Evolutionary conservation across 176 grass and related monocot species (phyloP).

Genomic region (Bothriochloa decipiens): DNA sequence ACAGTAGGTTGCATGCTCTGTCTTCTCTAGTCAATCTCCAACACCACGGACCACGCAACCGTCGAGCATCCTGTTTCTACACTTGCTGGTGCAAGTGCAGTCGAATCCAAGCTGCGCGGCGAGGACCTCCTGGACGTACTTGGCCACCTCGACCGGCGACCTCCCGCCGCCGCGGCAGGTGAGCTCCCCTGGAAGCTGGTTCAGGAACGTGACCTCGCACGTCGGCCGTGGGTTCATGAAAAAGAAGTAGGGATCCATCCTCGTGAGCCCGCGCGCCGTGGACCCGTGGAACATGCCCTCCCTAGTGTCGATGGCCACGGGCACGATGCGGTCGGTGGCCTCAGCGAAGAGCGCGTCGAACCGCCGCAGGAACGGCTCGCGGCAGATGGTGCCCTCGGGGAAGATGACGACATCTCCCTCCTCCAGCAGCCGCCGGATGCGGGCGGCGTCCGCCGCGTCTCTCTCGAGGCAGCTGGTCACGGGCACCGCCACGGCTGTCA

Average conservation of each 20-base stretch:
- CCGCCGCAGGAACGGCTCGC: constrained; percentile 56
- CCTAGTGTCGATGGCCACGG: constrained; percentile 59
- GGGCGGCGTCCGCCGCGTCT: constrained; percentile 34
- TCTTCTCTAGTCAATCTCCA: constrained; percentile 22
- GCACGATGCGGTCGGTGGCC: constrained; percentile 73
- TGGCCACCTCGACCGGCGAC: constrained; percentile 67
- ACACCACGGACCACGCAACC: constrained; percentile 25
- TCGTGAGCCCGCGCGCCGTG: constrained; percentile 36
- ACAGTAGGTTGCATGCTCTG: background rate
- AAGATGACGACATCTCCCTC: constrained; percentile 63
- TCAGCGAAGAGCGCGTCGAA: constrained; percentile 64
- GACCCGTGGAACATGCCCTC: constrained; percentile 74
- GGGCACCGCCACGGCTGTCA: constrained; percentile 37
- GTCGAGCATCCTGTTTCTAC: constrained; percentile 54
- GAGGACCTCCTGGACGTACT: constrained; percentile 58
- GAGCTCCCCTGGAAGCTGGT: constrained; percentile 62
- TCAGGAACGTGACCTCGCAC: constrained; percentile 74
- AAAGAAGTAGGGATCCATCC: constrained; percentile 70
- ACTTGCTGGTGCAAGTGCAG: constrained; percentile 59
- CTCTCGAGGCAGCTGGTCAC: constrained; percentile 25
- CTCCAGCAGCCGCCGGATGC: constrained; percentile 52
- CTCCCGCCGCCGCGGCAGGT: constrained; percentile 56
- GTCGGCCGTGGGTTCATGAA: constrained; percentile 81
- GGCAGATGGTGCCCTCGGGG: constrained; percentile 66
- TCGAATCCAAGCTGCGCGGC: constrained; percentile 61